Conservation (phyloP, 1,284 basidiomycete species). For the Lignosus rhinocerotis region DNA sequence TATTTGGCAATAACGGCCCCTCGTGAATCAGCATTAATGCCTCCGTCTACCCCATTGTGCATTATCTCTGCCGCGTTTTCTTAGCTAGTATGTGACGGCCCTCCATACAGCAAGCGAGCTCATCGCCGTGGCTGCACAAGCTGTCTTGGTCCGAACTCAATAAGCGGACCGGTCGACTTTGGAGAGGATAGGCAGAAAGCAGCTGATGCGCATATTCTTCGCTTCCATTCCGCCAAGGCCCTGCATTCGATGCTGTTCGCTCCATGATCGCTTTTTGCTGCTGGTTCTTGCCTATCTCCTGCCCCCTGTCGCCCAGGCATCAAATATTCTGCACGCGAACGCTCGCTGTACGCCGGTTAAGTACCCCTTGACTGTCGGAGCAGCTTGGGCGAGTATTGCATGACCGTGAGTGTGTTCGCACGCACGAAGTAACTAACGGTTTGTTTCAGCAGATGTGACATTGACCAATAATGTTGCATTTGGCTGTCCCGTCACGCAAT, state of each 20-base stretch:
- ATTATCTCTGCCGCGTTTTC: not conserved
- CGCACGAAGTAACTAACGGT: not conserved
- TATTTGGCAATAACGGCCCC: no score
- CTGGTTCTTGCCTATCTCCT: not conserved
- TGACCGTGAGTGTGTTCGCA: not conserved
- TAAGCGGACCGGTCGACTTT: not conserved
- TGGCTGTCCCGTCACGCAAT: not conserved
- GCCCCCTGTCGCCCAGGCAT: not conserved
- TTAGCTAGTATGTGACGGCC: not conserved
- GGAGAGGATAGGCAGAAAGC: not conserved
- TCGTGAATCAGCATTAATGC: no score
- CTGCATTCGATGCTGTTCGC: not conserved
- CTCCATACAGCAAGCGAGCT: not conserved
- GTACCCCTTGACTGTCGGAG: no score
- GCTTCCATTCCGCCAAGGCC: conserved; percentile 19
- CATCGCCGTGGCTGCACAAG: not conserved
- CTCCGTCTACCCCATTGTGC: not conserved
- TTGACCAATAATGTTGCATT: no score
- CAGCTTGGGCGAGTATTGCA: not conserved
- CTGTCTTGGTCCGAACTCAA: not conserved
- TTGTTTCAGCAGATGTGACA: not conserved
- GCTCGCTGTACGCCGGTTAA: not conserved
- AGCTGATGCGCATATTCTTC: conserved; percentile 2
- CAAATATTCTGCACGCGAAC: not conserved
- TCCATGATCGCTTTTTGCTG: conserved; percentile 1